A percentile compares a stretch with the other conserved stretches of the same genome.
These are phyloP conservation scores for Euphorbia celastroides DNA, from an alignment of 441 rosid genomes.

Conservation along the genomic window DNA sequence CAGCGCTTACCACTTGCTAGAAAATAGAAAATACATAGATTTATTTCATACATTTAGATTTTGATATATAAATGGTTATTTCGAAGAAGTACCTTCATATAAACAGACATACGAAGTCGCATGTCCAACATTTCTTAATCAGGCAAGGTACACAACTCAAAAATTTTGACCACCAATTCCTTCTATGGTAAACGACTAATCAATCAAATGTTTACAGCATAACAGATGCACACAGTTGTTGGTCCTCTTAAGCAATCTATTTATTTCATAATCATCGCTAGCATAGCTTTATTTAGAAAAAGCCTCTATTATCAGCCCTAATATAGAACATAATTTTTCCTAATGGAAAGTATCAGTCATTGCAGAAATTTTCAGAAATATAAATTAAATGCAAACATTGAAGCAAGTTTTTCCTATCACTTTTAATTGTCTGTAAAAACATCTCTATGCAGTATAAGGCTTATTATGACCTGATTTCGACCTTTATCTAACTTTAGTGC, in stretches of 20 bases:
- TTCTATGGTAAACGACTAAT: not conserved
- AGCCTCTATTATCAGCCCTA: not conserved
- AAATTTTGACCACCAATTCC: not conserved
- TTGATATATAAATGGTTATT: not conserved
- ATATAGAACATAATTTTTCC: not conserved
- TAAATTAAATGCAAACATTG: not conserved
- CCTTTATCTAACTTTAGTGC: not conserved
- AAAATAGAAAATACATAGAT: not conserved
- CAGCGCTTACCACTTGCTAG: not conserved
- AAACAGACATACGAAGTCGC: not conserved
- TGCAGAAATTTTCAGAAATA: not conserved
- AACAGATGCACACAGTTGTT: not conserved
- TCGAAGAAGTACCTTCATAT: not conserved
- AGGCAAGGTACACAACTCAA: not conserved
- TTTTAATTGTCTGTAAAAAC: not conserved
- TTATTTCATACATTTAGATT: not conserved
- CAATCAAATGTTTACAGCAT: constrained; percentile 1
- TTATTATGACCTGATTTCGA: not conserved
- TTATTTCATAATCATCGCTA: not conserved
- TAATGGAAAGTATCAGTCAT: not conserved
- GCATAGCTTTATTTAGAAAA: not conserved
- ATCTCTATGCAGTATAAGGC: not conserved
- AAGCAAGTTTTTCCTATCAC: not conserved
- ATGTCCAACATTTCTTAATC: not conserved
- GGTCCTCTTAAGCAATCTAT: not conserved